Evolutionary conservation across 352 stramenopile species (phyloP), one percentile per base, ranked within the genome.

Genomic region (Halophytophthora batemanensis): DNA sequence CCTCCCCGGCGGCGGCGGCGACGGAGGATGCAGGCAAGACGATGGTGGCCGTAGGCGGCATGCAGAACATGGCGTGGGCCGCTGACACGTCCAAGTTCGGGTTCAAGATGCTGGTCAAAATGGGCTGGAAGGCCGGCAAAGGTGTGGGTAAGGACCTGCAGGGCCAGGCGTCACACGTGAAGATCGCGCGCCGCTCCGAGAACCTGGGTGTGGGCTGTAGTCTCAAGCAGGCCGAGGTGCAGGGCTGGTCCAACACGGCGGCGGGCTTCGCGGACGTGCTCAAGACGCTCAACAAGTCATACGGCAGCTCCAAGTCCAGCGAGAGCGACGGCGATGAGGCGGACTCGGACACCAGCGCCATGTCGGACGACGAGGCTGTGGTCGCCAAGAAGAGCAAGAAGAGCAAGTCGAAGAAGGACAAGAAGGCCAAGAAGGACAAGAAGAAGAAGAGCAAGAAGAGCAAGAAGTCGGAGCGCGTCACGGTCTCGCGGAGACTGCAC

Each of bases 101-200:
- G 15, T 94, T 90, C 59, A 96, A 96, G 62, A 96, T 98, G 84
- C 82, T 98, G 28, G 64, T 90, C 18, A 98, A 98, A 66, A 98
- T 98, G 93, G 95, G 95, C 59, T 98, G 93, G 93, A 90, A 84
- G 19, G 90, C 97, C 25, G 92, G 92, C 44, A 84, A 95, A 56
- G 93, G 90, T 46, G 81, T 98, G 33, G 95, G 95, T 17, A 97
- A 98, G 60, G 72, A 97, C 25, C 71, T 96, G 45, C 90, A 98
- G 65, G 87, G 89, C 3, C 85, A 87, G 54, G 80, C 82, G 21
- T 80, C 82, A 17, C 84, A 96, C 64, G 74, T 97, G 29, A 92
- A 95, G 64, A 84, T 96, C 31, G 66, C 89, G 29, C 82, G 87
- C 21, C 85, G 91, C 15, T 84, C 87, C 6, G 87, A 97, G 55